A percentile compares a stretch with the other conserved stretches of the same genome.
Conservation (phyloP, 768 basidiomycete genomes). For the Pilatotrama ljubarskyi region DNA sequence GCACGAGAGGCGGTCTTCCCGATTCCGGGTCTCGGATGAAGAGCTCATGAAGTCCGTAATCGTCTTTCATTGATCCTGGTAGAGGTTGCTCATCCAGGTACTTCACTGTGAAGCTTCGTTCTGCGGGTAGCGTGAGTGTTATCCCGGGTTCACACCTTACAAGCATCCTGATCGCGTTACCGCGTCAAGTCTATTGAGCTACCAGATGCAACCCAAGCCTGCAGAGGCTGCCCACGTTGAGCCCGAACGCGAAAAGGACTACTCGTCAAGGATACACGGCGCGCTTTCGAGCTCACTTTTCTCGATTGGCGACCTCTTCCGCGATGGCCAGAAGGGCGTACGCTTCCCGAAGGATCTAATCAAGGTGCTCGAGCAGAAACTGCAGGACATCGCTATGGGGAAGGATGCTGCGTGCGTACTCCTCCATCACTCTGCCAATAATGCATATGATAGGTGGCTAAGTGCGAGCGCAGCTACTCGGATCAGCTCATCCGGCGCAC, state of each 20-base stretch:
- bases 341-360: slow-evolving; percentile 94
- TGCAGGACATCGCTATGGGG: slow-evolving; percentile 93
- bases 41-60: slow-evolving; percentile 79
- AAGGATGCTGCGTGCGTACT: slow-evolving; percentile 79
- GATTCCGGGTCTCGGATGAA: slow-evolving; percentile 79
- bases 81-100: slow-evolving; percentile 13
- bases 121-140: slow-evolving; percentile 78
- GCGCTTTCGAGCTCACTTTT: slow-evolving; percentile 59
- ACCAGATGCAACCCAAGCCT: slow-evolving; percentile 66
- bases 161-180: slow-evolving; percentile 16
- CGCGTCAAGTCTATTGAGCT: slow-evolving; percentile 61
- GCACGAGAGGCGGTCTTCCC: slow-evolving; percentile 72
- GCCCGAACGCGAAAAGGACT: slow-evolving; percentile 55
- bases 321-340: slow-evolving; percentile 79
- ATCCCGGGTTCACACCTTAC: neutral
- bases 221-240: slow-evolving; percentile 29
- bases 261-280: slow-evolving; percentile 62
- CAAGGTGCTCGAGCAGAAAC: slow-evolving; percentile 84
- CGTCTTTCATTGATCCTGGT: slow-evolving; percentile 13
- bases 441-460: neutral
- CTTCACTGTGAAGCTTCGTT: slow-evolving; percentile 54
- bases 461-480: slow-evolving; percentile 58
- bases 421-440: neutral
- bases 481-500: slow-evolving; percentile 89
- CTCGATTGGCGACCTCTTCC: slow-evolving; percentile 74